A percentile compares a stretch with the other conserved stretches of the same genome.
These are phyloP conservation scores for Linum usitatissimum DNA, from an alignment of 345 rosid genomes.

Conservation along the genomic window DNA sequence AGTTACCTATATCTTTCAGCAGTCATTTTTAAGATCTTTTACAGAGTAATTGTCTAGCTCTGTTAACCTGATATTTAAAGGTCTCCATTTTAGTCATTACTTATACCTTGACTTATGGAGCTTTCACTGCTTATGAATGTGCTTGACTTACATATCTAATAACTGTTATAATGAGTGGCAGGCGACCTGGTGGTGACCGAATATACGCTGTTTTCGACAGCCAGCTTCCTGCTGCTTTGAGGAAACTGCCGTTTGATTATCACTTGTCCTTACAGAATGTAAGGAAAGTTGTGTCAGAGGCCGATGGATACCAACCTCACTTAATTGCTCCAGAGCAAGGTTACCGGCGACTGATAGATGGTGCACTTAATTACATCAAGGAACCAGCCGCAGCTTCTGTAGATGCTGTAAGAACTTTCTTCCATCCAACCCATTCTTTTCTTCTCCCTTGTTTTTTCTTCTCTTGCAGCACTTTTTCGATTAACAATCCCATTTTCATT, in stretches of 20 bases:
- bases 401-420: conserved; percentile 47
- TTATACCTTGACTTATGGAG: neutral
- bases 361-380: conserved; percentile 48
- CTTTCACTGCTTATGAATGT: neutral
- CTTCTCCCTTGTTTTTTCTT: no score
- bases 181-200: conserved; percentile 61
- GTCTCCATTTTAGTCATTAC: neutral
- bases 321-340: conserved; percentile 68
- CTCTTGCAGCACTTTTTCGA: no score
- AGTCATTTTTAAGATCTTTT: neutral
- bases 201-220: conserved; percentile 52
- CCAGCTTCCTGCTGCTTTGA: conserved; percentile 59
- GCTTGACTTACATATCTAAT: neutral
- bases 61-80: no score
- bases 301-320: conserved; percentile 74
- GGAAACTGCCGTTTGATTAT: conserved; percentile 54
- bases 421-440: neutral
- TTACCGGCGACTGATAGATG: conserved; percentile 51
- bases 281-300: conserved; percentile 50
- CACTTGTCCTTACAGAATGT: conserved; percentile 56
- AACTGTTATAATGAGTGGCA: conserved; percentile 16
- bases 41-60: no score
- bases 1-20: neutral
- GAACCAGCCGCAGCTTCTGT: conserved; percentile 70
- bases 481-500: no score